phyloP scores from a whole-genome alignment of 352 stramenopile species.

The Aphanomyces invadans region DNA sequence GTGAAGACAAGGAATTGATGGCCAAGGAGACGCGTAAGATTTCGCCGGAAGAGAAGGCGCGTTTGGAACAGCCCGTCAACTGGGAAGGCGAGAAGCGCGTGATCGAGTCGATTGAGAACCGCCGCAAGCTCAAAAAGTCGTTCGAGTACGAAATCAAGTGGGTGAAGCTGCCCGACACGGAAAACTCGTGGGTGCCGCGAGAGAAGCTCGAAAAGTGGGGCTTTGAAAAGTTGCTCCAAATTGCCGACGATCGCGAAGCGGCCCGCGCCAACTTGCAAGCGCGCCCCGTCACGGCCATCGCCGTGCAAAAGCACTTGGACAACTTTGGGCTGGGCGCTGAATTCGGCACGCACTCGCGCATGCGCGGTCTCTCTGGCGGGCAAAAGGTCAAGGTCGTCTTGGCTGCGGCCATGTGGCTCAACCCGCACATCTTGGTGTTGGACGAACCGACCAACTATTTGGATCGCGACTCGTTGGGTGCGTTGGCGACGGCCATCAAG shows the following conservation, averaged over 20 bases:
- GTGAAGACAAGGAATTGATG: slow-evolving; percentile 86
- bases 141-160: slow-evolving; percentile 98
- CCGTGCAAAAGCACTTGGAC: slow-evolving; percentile 96
- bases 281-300: slow-evolving; percentile 89
- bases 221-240: slow-evolving; percentile 96
- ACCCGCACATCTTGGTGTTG: slow-evolving; percentile 92
- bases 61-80: slow-evolving; percentile 92
- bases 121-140: slow-evolving; percentile 90
- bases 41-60: slow-evolving; percentile 87
- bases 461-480: slow-evolving; percentile 94
- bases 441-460: slow-evolving; percentile 96
- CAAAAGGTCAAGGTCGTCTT: slow-evolving; percentile 99
- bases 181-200: slow-evolving; percentile 93
- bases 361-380: slow-evolving; percentile 95
- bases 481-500: slow-evolving; percentile 93
- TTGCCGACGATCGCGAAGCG: slow-evolving; percentile 92
- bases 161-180: slow-evolving; percentile 87
- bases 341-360: slow-evolving; percentile 97
- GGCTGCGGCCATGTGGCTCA: slow-evolving; percentile 93
- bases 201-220: slow-evolving; percentile 95
- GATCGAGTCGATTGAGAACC: slow-evolving; percentile 86
- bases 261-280: slow-evolving; percentile 89
- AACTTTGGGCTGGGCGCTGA: slow-evolving; percentile 94
- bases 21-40: slow-evolving; percentile 90
- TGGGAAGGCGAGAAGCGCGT: slow-evolving; percentile 88